Conservation (phyloP, 805 yeast species). For the Cyberlindnera maclurae region DNA sequence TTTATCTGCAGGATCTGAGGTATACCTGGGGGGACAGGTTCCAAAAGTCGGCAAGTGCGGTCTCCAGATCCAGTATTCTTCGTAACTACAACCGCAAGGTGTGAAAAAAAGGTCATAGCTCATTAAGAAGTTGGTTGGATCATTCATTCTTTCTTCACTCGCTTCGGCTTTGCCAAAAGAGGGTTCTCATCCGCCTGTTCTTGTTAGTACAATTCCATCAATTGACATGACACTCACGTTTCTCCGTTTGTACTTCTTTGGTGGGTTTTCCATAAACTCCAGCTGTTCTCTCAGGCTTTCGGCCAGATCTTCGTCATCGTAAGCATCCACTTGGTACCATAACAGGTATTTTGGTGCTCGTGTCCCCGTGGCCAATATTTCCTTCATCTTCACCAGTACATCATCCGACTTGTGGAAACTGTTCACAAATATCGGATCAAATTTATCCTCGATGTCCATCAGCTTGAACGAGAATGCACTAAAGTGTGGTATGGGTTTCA, state of each 20-base stretch:
- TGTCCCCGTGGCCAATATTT: conserved; percentile 50
- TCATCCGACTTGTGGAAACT: conserved; percentile 53
- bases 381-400: conserved; percentile 56
- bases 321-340: conserved; percentile 82
- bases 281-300: conserved; percentile 56
- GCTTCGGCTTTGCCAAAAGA: conserved; percentile 8
- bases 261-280: conserved; percentile 43
- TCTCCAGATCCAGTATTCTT: conserved; percentile 53
- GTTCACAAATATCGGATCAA: conserved; percentile 55
- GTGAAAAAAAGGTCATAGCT: too few species aligned
- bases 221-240: conserved; percentile 8
- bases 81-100: conserved; percentile 30
- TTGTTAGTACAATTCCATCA: conserved; percentile 4
- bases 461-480: conserved; percentile 65
- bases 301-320: conserved; percentile 58
- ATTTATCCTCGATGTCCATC: conserved; percentile 57
- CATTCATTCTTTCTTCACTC: conserved; percentile 6
- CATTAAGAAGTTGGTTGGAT: background rate
- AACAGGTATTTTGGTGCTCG: conserved; percentile 55
- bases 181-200: conserved; percentile 11
- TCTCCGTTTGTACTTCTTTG: conserved; percentile 29
- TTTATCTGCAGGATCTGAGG: conserved; percentile 62
- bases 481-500: conserved; percentile 33
- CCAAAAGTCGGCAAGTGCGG: conserved; percentile 52
- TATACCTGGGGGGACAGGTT: conserved; percentile 35